phyloP scores from a whole-genome alignment of 164 flowering plant genomes.

The Piper betle region DNA sequence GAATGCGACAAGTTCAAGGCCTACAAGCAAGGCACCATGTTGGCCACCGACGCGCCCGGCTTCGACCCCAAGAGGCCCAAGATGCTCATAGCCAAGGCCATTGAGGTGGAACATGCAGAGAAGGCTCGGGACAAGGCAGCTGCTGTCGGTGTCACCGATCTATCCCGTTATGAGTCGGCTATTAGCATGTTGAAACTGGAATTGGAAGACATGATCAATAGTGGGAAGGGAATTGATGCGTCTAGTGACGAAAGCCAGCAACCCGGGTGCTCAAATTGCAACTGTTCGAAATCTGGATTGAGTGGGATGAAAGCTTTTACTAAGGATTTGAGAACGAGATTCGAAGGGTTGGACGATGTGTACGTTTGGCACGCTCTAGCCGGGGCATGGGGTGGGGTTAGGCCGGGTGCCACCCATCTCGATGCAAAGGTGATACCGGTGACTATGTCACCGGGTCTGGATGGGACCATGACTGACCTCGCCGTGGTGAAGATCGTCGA shows the following conservation, averaged over 20 bases:
- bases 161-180: constrained; percentile 24
- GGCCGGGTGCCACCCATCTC: constrained; percentile 59
- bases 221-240: constrained; percentile 6
- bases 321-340: constrained; percentile 45
- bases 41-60: constrained; percentile 26
- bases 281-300: constrained; percentile 9
- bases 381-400: constrained; percentile 93
- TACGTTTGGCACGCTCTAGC: constrained; percentile 85
- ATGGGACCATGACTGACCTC: constrained; percentile 67
- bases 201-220: constrained; percentile 27
- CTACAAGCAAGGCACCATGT: constrained; percentile 41
- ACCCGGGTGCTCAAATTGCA: constrained; percentile 7
- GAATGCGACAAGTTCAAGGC: constrained; percentile 57
- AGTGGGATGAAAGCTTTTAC: constrained; percentile 63
- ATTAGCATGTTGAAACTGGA: constrained; percentile 28
- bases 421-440: constrained; percentile 30
- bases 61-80: constrained; percentile 53
- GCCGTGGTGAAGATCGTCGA: constrained; percentile 66
- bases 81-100: constrained; percentile 50
- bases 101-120: constrained; percentile 54
- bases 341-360: constrained; percentile 67
- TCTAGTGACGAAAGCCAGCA: not conserved
- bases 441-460: constrained; percentile 49
- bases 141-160: constrained; percentile 28
- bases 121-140: constrained; percentile 32